These are phyloP conservation scores for Elsinoe batatas DNA, from an alignment of 2,329 filamentous ascomycete species.

Conservation along the genomic window DNA sequence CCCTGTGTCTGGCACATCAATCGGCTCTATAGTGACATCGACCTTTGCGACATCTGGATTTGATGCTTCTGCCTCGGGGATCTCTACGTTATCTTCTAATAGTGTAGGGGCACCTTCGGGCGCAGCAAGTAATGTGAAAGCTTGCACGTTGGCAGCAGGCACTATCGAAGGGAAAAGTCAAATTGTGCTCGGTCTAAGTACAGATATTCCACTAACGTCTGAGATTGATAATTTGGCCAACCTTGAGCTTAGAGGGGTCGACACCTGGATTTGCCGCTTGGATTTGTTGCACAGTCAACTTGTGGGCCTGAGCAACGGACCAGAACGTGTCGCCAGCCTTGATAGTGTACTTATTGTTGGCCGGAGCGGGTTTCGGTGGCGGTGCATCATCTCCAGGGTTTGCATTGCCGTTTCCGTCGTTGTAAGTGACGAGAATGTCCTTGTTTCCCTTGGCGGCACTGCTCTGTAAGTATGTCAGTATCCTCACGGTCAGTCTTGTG, in stretches of 20 bases:
- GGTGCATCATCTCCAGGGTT: background rate
- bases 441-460: constrained; percentile 31
- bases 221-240: constrained; percentile 3
- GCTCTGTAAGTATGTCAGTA: constrained; percentile 18
- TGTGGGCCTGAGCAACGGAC: background rate
- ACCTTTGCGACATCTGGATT: background rate
- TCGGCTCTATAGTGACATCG: background rate
- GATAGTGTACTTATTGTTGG: constrained; percentile 4
- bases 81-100: background rate
- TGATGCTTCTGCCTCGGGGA: background rate
- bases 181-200: background rate
- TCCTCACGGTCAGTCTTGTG: background rate
- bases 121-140: background rate
- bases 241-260: background rate
- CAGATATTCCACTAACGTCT: constrained; percentile 3
- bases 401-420: constrained; percentile 23
- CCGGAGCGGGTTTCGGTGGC: background rate
- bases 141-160: background rate
- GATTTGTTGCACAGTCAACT: constrained; percentile 3
- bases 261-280: background rate
- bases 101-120: background rate
- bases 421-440: constrained; percentile 32
- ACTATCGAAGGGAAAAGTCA: background rate
- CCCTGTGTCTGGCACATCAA: background rate
- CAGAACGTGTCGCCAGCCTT: constrained; percentile 13